Evolutionary conservation across 441 rosid species (phyloP), one percentile per base, ranked within the genome.

Genomic region (Pelargonium cotyledonis): DNA sequence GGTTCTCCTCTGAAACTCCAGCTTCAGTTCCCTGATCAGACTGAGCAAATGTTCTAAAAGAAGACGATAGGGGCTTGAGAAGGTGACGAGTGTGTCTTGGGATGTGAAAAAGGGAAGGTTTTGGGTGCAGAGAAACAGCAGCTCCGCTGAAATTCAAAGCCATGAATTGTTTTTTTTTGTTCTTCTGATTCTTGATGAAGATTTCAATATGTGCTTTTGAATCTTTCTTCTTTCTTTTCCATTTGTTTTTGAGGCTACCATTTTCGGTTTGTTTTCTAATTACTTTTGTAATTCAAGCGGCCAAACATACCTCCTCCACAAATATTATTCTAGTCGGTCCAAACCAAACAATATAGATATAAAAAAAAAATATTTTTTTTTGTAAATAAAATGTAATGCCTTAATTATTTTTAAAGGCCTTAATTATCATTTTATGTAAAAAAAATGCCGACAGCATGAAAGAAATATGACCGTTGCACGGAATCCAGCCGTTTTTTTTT

Each of bases 401-500:
- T 8, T 40, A 40, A 0, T 35, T 35, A 1, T 31, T 31, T 31
- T 31, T 2, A 31, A 31, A 3, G 38, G 38, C 38, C 38, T 31
- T 31, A 31, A 31, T 31, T 31, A 31, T 31, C 38, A 35, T 35
- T 6, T 35, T 35, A 35, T 0, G 6, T 35, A 40, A 40, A 7
- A 40, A 7, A 35, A 35, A 38, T 40, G 7, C 78, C 76, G 82
- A 82, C 86, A 77, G 58, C 84, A 69, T 23, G 74, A 68, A 44
- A 67, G 72, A 81, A 76, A 81, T 78, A 76, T 85, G 90, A 86
- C 95, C 95, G 95, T 88, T 89, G 80, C 77, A 51, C 69, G 72
- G 76, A 77, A 66, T 78, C 77, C 79, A 76, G 79, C 80, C 77
- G 82, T 21, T 80, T 35, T 35, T 35, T 35, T 35, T 35, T 35